Percentiles rank a stretch among this genome's conserved stretches.
Conservation (phyloP, 1,284 basidiomycete species). For the Takashimella koratensis region DNA sequence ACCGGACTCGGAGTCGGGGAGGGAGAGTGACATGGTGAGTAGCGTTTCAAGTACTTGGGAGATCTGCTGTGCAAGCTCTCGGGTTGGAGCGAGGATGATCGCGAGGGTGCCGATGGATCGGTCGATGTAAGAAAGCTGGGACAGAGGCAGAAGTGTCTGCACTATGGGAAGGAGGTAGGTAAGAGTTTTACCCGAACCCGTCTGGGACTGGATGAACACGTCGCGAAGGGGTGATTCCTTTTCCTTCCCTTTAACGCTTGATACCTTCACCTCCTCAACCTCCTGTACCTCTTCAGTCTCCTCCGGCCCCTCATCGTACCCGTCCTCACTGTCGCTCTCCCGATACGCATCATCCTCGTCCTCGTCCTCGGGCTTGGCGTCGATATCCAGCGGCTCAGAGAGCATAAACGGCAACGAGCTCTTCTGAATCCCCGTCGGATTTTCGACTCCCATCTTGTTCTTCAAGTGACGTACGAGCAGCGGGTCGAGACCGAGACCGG, state of each 20-base stretch:
- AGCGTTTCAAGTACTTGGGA: constrained; percentile 64
- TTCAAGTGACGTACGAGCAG: constrained; percentile 75
- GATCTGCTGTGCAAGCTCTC: constrained; percentile 93
- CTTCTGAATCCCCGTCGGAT: constrained; percentile 89
- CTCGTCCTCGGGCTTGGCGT: constrained; percentile 17
- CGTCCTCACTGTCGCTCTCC: background rate
- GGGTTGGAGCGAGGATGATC: constrained; percentile 89
- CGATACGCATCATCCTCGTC: constrained; percentile 9
- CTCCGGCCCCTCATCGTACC: background rate
- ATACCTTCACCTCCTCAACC: background rate
- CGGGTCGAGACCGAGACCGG: constrained; percentile 72
- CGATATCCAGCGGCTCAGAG: constrained; percentile 42
- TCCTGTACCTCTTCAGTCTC: background rate
- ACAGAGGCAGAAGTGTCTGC: constrained; percentile 85
- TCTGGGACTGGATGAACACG: constrained; percentile 94
- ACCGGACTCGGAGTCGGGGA: constrained; percentile 39
- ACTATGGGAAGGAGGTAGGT: constrained; percentile 93
- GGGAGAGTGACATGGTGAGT: constrained; percentile 65
- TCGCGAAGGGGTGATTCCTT: constrained; percentile 57
- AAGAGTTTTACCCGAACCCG: constrained; percentile 95
- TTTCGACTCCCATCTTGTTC: constrained; percentile 74
- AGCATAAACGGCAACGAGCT: constrained; percentile 73
- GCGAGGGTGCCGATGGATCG: constrained; percentile 83
- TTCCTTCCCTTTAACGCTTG: background rate
- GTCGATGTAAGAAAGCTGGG: constrained; percentile 82